Percentiles rank a stretch among this genome's conserved stretches.
These are phyloP conservation scores for Gyromitra esculenta DNA, from an alignment of 2,329 filamentous ascomycete genomes.

Conservation along the genomic window DNA sequence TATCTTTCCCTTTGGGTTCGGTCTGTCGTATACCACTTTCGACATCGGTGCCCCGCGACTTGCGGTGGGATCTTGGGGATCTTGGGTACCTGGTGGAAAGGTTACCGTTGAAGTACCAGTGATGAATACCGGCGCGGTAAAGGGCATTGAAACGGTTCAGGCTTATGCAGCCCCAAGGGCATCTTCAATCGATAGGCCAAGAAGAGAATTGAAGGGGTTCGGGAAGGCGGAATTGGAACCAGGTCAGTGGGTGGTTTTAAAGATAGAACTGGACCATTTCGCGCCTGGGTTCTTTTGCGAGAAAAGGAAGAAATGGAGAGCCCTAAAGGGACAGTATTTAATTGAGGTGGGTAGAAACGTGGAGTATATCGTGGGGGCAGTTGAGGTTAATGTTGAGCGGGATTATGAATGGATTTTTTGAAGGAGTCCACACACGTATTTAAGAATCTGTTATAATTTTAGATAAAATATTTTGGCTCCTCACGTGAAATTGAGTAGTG, in stretches of 20 bases:
- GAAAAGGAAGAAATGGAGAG: conserved; percentile 69
- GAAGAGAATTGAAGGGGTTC: conserved; percentile 77
- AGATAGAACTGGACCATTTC: conserved; percentile 63
- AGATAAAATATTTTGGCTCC: no score
- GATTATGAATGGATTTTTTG: conserved; percentile 45
- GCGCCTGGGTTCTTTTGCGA: conserved; percentile 71
- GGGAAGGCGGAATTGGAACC: conserved; percentile 70
- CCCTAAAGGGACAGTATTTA: conserved; percentile 71
- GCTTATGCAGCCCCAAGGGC: conserved; percentile 62
- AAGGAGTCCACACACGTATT: not conserved
- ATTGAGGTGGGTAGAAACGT: conserved; percentile 66
- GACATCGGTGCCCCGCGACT: conserved; percentile 38
- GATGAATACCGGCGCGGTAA: conserved; percentile 56
- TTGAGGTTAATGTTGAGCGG: conserved; percentile 28
- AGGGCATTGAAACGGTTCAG: conserved; percentile 56
- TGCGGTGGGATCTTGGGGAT: not conserved
- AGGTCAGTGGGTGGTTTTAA: conserved; percentile 63
- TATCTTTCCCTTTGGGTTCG: conserved; percentile 81
- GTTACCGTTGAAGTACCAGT: conserved; percentile 57
- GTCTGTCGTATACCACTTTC: conserved; percentile 81
- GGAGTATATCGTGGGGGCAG: conserved; percentile 7
- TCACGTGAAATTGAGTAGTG: no score
- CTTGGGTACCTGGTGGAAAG: conserved; percentile 50
- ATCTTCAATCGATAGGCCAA: conserved; percentile 68
- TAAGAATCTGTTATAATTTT: no score